phyloP scores from a whole-genome alignment of 2,329 filamentous ascomycete genomes.

The Anthostomella pinea region DNA sequence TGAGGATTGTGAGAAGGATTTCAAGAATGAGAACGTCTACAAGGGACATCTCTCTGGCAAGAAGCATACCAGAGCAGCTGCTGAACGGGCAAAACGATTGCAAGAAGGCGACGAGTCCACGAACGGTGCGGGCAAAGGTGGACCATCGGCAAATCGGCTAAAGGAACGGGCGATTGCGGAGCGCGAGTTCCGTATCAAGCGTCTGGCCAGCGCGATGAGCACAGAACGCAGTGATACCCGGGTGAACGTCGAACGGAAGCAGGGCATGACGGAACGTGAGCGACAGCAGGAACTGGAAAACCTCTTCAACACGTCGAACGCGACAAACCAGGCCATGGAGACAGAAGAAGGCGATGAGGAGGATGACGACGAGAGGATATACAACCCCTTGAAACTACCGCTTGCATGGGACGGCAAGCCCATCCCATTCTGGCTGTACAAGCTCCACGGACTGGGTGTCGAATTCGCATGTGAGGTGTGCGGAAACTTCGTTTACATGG shows the following conservation, averaged over 20 bases:
- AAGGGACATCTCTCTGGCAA: slow-evolving; percentile 84
- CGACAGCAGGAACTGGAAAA: slow-evolving; percentile 91
- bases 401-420: slow-evolving; percentile 98
- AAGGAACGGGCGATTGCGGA: slow-evolving; percentile 91
- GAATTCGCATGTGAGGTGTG: slow-evolving; percentile 97
- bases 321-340: slow-evolving; percentile 45
- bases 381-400: slow-evolving; percentile 94
- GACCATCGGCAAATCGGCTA: slow-evolving; percentile 50
- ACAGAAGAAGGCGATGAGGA: slow-evolving; percentile 68
- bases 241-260: slow-evolving; percentile 92
- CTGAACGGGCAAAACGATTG: slow-evolving; percentile 54
- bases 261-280: slow-evolving; percentile 96
- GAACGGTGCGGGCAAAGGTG: slow-evolving; percentile 27
- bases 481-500: slow-evolving; percentile 99
- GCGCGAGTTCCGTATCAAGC: slow-evolving; percentile 79
- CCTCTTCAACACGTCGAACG: slow-evolving; percentile 59
- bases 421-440: slow-evolving; percentile 98
- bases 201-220: slow-evolving; percentile 77
- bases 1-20: slow-evolving; percentile 87
- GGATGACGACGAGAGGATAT: slow-evolving; percentile 82
- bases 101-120: slow-evolving; percentile 34
- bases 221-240: slow-evolving; percentile 85
- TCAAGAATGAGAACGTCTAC: slow-evolving; percentile 94
- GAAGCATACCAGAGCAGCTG: slow-evolving; percentile 85
- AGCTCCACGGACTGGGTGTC: slow-evolving; percentile 89